Percentiles rank a stretch among this genome's conserved stretches.
phyloP scores from a whole-genome alignment of 352 stramenopile species.

The Phytophthora cryptogea region DNA sequence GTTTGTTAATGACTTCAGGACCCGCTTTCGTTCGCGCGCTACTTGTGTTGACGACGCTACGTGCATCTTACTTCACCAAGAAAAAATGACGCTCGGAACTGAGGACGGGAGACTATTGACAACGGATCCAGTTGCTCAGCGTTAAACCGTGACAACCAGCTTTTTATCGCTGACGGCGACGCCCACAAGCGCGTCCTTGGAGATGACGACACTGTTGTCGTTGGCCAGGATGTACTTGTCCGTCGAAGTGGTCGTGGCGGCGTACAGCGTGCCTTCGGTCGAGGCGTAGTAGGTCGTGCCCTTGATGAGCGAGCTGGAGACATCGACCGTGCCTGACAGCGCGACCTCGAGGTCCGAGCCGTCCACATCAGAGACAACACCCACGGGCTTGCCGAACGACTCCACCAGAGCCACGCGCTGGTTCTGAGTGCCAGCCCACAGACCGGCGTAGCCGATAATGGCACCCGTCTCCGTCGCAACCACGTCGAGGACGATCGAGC shows the following conservation, averaged over 20 bases:
- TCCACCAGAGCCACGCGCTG: conserved; percentile 78
- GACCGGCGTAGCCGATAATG: conserved; percentile 60
- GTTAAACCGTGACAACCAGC: conserved; percentile 60
- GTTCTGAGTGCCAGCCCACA: conserved; percentile 56
- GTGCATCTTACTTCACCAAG: neutral
- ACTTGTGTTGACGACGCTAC: conserved; percentile 6
- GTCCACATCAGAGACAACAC: conserved; percentile 65
- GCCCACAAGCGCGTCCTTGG: conserved; percentile 74
- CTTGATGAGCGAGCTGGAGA: conserved; percentile 42
- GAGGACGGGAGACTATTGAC: conserved; percentile 11
- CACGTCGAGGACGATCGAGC: conserved; percentile 61
- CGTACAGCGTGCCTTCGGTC: conserved; percentile 65
- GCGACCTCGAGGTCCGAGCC: conserved; percentile 58
- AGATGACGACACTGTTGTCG: conserved; percentile 76
- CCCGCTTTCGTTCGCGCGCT: conserved; percentile 8
- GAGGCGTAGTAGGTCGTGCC: conserved; percentile 72
- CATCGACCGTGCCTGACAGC: conserved; percentile 63
- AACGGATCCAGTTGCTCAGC: conserved; percentile 12
- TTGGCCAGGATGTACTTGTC: conserved; percentile 68
- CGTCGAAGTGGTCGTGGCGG: conserved; percentile 46
- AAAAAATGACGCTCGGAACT: conserved; percentile 12
- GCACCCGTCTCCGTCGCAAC: conserved; percentile 58
- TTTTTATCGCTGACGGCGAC: conserved; percentile 66
- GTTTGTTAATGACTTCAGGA: conserved; percentile 22
- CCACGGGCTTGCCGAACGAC: conserved; percentile 70